Conservation (phyloP, 1,284 basidiomycete genomes). For the Neonothopanus nambi region DNA sequence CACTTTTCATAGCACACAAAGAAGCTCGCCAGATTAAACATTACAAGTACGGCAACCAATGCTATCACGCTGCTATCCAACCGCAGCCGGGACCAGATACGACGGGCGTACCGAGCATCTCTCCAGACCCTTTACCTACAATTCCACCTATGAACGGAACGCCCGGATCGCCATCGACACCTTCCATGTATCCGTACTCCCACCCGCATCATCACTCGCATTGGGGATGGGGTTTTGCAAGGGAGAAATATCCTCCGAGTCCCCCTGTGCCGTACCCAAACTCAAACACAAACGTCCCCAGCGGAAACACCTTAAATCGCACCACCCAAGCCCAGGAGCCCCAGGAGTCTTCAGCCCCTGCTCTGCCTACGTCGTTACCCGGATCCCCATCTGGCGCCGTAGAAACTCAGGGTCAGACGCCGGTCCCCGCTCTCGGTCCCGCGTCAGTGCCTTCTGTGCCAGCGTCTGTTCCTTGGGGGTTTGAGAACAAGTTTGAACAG, state of each 20-base stretch:
- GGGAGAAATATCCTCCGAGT: constrained; percentile 1
- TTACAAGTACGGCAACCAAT: constrained; percentile 29
- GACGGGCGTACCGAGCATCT: constrained; percentile 9
- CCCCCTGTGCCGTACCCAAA: background rate
- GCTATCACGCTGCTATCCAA: constrained; percentile 30
- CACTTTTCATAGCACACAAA: constrained; percentile 45
- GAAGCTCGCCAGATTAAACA: constrained; percentile 24
- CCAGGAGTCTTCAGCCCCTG: constrained; percentile 6
- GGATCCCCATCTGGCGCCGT: background rate
- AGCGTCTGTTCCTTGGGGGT: constrained; percentile 12
- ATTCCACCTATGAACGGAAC: background rate
- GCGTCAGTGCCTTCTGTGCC: background rate
- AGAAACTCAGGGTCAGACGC: too few species aligned
- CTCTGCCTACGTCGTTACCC: constrained; percentile 5
- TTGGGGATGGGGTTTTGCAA: constrained; percentile 12
- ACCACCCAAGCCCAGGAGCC: background rate
- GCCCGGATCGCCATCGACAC: constrained; percentile 9
- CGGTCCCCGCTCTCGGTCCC: background rate
- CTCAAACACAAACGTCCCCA: background rate
- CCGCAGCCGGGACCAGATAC: constrained; percentile 14
- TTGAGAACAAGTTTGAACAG: constrained; percentile 12
- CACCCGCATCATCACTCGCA: constrained; percentile 11
- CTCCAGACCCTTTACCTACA: constrained; percentile 3
- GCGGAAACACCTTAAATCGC: background rate
- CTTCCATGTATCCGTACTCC: constrained; percentile 8